Conservation (phyloP, 768 basidiomycete species). For the Pleurotus sapidus region DNA sequence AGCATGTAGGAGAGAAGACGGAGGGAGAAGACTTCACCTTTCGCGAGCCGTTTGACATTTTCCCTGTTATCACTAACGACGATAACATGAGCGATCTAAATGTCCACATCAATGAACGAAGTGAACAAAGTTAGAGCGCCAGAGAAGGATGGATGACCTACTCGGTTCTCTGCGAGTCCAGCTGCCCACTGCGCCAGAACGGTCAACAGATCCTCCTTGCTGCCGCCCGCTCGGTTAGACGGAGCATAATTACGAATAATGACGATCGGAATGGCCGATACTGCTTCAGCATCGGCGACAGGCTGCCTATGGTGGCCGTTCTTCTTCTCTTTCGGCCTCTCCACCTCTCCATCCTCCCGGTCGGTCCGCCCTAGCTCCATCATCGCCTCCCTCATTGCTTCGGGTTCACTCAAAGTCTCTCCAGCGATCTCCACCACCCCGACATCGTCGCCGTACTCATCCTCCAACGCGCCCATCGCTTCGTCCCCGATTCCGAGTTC, state of each 20-base stretch:
- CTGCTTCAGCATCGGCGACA: conserved; percentile 38
- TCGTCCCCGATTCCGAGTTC: conserved; percentile 88
- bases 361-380: conserved; percentile 9
- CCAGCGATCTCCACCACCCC: conserved; percentile 17
- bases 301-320: conserved; percentile 9
- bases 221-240: conserved; percentile 40
- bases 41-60: conserved; percentile 79
- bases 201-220: conserved; percentile 68
- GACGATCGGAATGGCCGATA: conserved; percentile 77
- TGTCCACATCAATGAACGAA: neutral
- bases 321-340: conserved; percentile 22
- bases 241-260: conserved; percentile 78
- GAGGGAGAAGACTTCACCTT: conserved; percentile 41
- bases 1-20: conserved; percentile 45
- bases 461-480: conserved; percentile 30
- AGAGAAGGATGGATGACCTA: conserved; percentile 21
- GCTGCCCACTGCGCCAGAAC: conserved; percentile 87
- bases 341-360: conserved; percentile 10
- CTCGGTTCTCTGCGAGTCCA: conserved; percentile 75
- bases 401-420: conserved; percentile 5
- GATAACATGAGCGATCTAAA: conserved; percentile 86
- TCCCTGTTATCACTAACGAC: conserved; percentile 89
- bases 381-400: conserved; percentile 14
- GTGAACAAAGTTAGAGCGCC: neutral
- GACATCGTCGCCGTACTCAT: conserved; percentile 51